These are phyloP conservation scores for Fusarium tricinctum DNA, from an alignment of 2,329 filamentous ascomycete species.

Conservation along the genomic window DNA sequence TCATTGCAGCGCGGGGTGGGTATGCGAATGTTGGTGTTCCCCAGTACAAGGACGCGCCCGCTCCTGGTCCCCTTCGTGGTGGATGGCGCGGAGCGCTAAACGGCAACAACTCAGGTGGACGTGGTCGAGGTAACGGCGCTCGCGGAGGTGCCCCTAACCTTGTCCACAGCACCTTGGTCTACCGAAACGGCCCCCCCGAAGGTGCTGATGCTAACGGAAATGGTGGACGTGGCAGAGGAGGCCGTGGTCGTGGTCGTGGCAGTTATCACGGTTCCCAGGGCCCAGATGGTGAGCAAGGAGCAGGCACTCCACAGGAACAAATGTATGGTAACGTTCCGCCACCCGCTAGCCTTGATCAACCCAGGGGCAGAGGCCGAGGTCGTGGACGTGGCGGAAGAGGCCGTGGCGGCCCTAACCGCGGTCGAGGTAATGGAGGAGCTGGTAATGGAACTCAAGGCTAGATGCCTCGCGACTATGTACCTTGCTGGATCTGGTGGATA, in stretches of 20 bases:
- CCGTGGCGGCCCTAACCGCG: slow-evolving; percentile 53
- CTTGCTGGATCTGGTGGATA: slow-evolving; percentile 8
- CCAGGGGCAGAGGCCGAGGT: slow-evolving; percentile 58
- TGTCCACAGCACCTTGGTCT: slow-evolving; percentile 67
- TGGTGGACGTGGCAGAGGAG: slow-evolving; percentile 44
- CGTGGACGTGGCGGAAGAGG: slow-evolving; percentile 59
- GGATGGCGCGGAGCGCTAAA: slow-evolving; percentile 71
- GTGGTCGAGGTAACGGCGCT: slow-evolving; percentile 56
- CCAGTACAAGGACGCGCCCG: slow-evolving; percentile 72
- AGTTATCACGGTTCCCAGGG: slow-evolving; percentile 43
- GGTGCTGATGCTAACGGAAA: slow-evolving; percentile 50
- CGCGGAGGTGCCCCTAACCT: slow-evolving; percentile 60
- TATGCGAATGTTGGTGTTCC: slow-evolving; percentile 69
- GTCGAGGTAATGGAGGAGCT: slow-evolving; percentile 51
- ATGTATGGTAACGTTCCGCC: slow-evolving; percentile 72
- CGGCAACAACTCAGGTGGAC: slow-evolving; percentile 59
- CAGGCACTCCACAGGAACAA: slow-evolving; percentile 41
- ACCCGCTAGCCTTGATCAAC: slow-evolving; percentile 67
- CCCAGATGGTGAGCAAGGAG: slow-evolving; percentile 34
- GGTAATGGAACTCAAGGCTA: slow-evolving; percentile 44
- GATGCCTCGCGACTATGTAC: slow-evolving; percentile 14
- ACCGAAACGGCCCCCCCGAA: slow-evolving; percentile 59
- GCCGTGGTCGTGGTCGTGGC: slow-evolving; percentile 54
- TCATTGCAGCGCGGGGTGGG: slow-evolving; percentile 64
- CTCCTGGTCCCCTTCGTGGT: slow-evolving; percentile 68